phyloP scores from a whole-genome alignment of 257 asterid genomes.

The Penstemon barbatus region DNA sequence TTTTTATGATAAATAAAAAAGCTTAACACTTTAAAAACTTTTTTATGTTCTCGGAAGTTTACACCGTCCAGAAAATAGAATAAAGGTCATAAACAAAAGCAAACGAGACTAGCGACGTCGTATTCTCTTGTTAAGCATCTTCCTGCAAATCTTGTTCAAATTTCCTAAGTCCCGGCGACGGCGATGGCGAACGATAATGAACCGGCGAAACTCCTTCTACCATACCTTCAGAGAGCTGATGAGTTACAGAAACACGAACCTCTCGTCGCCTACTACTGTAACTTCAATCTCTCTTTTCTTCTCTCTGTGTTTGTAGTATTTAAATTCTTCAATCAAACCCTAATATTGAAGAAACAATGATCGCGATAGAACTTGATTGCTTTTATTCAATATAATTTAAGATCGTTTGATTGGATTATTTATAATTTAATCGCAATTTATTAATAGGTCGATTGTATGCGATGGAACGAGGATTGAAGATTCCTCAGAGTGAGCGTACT shows the following conservation, averaged over 20 bases:
- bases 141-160: background rate
- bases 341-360: background rate
- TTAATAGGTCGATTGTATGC: conserved; percentile 90
- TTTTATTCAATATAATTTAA: background rate
- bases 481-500: conserved; percentile 83
- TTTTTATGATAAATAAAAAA: no score
- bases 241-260: conserved; percentile 59
- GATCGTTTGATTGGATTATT: background rate
- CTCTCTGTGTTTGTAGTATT: background rate
- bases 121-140: background rate
- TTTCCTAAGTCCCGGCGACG: background rate
- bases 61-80: no score
- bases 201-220: conserved; percentile 57
- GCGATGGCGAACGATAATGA: conserved; percentile 46
- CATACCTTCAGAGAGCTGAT: conserved; percentile 63
- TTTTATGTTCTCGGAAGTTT: no score
- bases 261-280: conserved; percentile 60
- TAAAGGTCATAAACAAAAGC: no score
- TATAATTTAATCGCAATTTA: background rate
- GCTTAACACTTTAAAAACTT: no score
- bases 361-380: background rate
- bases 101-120: no score
- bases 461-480: conserved; percentile 89
- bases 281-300: background rate
- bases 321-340: background rate